Base-by-base conservation (phyloP, 2,329 filamentous ascomycete species). In the Cordyceps farinosa region DNA sequence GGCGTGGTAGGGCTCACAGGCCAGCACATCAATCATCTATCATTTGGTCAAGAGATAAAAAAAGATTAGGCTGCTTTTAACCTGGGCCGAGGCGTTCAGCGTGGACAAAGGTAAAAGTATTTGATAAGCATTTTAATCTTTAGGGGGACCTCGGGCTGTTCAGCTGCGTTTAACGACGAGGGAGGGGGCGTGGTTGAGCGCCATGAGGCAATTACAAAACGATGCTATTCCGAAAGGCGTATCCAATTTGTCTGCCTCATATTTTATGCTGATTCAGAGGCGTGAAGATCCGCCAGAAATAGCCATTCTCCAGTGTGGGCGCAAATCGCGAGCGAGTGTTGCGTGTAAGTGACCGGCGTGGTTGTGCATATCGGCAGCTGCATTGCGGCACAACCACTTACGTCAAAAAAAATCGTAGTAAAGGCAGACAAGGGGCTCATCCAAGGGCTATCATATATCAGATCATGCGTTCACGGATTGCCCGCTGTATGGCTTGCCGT, bases 221-320 rank as follows among this genome's bases (percentile, higher is more conserved):
- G 32, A 48, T 48, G 30, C 55, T 58, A 58, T 58, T 48, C 55
- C 55, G 29, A 47, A 58, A 58, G 30, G 17, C 55, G 55, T 58
- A 58, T 58, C 8, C 55, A 48, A 38, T 58, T 48, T 29, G 55
- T 36, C 42, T 36, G 30, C 30, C 42, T 47, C 17, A 58, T 48
- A 58, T 48, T 5, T 15, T 48, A 15, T 48, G 55, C 52, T 55
- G 29, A 36, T 48, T n/a, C 5, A 42, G 36, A 34, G 29, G 17
- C 30, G 17, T 15, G 17, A 38, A 58, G 32, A 40, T 50, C 55
- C 55, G 55, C 22, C 30, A 42, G 34, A 54, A 58, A 58, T 32
- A 36, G 36, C 15, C 11, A 42, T n/a, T 30, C 22, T 22, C 22
- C 22, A 54, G n/a, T 42, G 36, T 32, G 52, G 52, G 13, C 38